These are phyloP conservation scores for Claviceps maximensis DNA, from an alignment of 2,329 filamentous ascomycete species.

Conservation along the genomic window DNA sequence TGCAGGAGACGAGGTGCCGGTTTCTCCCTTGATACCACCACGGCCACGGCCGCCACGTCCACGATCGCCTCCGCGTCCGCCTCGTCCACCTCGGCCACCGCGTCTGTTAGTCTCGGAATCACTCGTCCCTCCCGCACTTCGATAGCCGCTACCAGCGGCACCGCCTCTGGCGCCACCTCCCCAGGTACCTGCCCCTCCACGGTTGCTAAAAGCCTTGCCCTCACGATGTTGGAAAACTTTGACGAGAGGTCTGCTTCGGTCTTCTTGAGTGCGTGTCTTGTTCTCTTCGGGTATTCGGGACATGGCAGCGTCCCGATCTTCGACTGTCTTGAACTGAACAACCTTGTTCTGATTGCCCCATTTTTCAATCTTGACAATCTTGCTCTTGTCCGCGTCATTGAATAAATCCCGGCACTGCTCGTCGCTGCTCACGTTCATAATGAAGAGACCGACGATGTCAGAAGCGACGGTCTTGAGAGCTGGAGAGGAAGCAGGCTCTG, in stretches of 20 bases:
- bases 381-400: conserved; percentile 65
- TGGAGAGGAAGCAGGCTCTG: conserved; percentile 42
- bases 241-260: conserved; percentile 66
- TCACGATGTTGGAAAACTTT: conserved; percentile 68
- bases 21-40: conserved; percentile 46
- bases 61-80: conserved; percentile 45
- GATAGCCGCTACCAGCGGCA: conserved; percentile 56
- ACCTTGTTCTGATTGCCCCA: conserved; percentile 71
- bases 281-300: conserved; percentile 60
- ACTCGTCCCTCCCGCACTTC: conserved; percentile 67
- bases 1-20: conserved; percentile 40
- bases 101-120: conserved; percentile 48
- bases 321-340: conserved; percentile 65
- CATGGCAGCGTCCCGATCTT: conserved; percentile 72
- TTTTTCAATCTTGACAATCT: conserved; percentile 69
- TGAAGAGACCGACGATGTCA: conserved; percentile 72
- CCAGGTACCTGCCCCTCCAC: conserved; percentile 56
- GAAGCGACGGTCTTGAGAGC: conserved; percentile 47
- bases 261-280: conserved; percentile 58
- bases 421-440: conserved; percentile 72
- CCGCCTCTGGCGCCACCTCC: conserved; percentile 53
- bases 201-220: conserved; percentile 38
- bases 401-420: conserved; percentile 76
- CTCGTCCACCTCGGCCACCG: conserved; percentile 41
- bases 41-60: conserved; percentile 42